Conservation (phyloP, 2,329 filamentous ascomycete genomes). For the Cercospora zeina region DNA sequence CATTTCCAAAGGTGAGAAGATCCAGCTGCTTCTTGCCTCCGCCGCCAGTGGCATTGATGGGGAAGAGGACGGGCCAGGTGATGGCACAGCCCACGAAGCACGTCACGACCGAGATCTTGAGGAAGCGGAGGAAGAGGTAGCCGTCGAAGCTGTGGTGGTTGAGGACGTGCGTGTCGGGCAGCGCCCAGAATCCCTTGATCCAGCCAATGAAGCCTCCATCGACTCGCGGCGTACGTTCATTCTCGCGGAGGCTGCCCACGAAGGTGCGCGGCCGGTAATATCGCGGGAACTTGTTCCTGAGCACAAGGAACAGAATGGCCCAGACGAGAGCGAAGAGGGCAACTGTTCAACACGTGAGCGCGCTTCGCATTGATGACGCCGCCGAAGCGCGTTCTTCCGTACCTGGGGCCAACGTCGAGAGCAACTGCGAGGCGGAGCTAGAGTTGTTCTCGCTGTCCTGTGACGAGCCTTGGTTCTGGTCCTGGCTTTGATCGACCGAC, state of each 20-base stretch:
- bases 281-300: conserved; percentile 47
- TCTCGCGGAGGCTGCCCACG: conserved; percentile 45
- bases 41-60: conserved; percentile 82
- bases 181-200: conserved; percentile 52
- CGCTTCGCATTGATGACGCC: not conserved
- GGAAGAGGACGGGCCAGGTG: conserved; percentile 86
- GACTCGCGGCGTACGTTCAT: conserved; percentile 45
- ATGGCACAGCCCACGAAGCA: conserved; percentile 81
- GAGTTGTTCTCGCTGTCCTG: conserved; percentile 19
- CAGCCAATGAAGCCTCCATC: conserved; percentile 43
- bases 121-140: conserved; percentile 84
- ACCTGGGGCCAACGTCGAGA: conserved; percentile 40
- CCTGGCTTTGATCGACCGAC: conserved; percentile 24
- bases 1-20: conserved; percentile 64
- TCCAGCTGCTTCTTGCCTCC: conserved; percentile 67
- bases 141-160: conserved; percentile 91
- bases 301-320: conserved; percentile 44
- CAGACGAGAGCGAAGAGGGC: conserved; percentile 40
- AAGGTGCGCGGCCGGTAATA: conserved; percentile 50
- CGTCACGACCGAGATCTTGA: conserved; percentile 75
- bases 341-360: conserved; percentile 28
- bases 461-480: conserved; percentile 35
- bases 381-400: not conserved
- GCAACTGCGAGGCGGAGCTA: conserved; percentile 38
- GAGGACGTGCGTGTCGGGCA: conserved; percentile 74